Conservation (phyloP, 106 monocot species). For the Dactylorhiza incarnata region DNA sequence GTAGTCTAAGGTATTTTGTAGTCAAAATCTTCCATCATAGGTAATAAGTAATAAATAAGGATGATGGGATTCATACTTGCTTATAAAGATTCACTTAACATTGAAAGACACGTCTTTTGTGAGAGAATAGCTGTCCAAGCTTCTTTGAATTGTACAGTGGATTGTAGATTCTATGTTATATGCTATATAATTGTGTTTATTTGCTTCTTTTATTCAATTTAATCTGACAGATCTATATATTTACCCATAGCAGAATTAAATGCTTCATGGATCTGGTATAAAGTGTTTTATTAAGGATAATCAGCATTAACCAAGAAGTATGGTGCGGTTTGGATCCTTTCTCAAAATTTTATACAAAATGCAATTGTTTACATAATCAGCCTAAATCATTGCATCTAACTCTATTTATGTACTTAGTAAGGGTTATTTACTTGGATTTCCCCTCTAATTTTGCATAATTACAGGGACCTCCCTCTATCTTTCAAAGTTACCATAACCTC, state of each 20-base stretch:
- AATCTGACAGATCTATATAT: not conserved
- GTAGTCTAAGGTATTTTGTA: too few relatives aligned
- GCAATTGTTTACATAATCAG: not conserved
- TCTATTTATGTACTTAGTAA: not conserved
- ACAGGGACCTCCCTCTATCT: too few relatives aligned
- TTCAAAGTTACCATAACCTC: too few relatives aligned
- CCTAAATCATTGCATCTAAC: not conserved
- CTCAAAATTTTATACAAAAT: not conserved
- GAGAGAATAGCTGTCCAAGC: not conserved
- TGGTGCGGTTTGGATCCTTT: not conserved
- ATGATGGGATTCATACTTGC: too few relatives aligned
- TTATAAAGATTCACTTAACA: too few relatives aligned
- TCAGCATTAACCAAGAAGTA: not conserved
- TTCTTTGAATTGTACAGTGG: not conserved
- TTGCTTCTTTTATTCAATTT: not conserved
- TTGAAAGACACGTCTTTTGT: not conserved
- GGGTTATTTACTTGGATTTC: too few relatives aligned
- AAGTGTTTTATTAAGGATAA: not conserved
- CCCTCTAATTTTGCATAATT: too few relatives aligned
- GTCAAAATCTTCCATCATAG: too few relatives aligned
- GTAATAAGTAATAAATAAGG: too few relatives aligned
- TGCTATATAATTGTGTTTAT: not conserved
- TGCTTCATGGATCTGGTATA: not conserved
- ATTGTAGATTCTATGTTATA: not conserved
- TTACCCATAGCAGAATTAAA: not conserved